Evolutionary conservation across 306 rosid genomes (phyloP), one percentile per base, ranked within the genome.

Genomic region (Medicago lupulina): DNA sequence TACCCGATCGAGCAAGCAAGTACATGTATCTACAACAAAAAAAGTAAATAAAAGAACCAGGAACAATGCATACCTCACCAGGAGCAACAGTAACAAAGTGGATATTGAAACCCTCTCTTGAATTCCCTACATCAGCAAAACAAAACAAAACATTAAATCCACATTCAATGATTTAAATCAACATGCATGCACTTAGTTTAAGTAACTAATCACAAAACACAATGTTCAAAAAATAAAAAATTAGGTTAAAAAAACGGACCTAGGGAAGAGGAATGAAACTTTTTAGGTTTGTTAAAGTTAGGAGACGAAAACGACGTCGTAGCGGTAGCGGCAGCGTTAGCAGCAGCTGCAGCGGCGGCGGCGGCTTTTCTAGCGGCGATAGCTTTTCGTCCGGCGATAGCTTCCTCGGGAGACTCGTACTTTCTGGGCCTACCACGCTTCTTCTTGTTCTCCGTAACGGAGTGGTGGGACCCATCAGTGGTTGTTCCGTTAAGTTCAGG

Each of bases 341-440:
- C 5, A 1, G 75, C 86, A 1, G 93, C 91, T 1, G 97, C 72
- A 0, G 73, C 6, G 0, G 73, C 73, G 1, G 73, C 57, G 0
- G 73, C 73, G 1, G 73, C 72, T 82, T 88, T 92, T 86, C 87
- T 89, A 0, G 97, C 96, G 7, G 98, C 96, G 21, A 86, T 88
- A 3, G 93, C 91, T 82, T 88, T 92, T 86, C 87, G 87, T 0
- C 96, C 96, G 11, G 98, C 96, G 21, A 86, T 69, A 46, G 91
- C 96, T 77, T 88, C 88, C 64, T 87, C 94, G 0, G 96, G 95
- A 2, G 94, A 83, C 3, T 87, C 87, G 71, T 93, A 93, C 90
- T 90, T 93, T 55, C 98, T 79, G 1, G 98, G 98, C 12, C 98
- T 71, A 10, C 98, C 98, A 23, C 98, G 83, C 86, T 90, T 93